A percentile compares a stretch with the other conserved stretches of the same genome.
Evolutionary conservation across 768 basidiomycete genomes (phyloP).

Genomic region (Galerina sulciceps): DNA sequence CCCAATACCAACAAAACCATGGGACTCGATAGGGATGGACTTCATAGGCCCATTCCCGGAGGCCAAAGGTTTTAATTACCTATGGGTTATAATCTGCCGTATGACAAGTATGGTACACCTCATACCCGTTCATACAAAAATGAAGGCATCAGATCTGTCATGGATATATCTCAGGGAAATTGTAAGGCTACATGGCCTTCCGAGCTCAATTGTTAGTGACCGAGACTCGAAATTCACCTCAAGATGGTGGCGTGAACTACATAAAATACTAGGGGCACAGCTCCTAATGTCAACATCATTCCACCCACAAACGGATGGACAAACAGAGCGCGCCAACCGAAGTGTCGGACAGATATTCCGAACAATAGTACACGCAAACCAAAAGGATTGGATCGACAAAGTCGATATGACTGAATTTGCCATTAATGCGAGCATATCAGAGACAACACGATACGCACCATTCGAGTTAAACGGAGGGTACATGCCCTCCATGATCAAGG

Average conservation of each 20-base stretch:
- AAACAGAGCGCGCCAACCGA: conserved; percentile 29
- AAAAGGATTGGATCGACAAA: conserved; percentile 34
- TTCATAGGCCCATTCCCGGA: conserved; percentile 40
- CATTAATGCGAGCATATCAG: conserved; percentile 31
- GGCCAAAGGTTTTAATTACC: conserved; percentile 27
- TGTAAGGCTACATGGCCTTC: conserved; percentile 33
- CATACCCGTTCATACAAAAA: conserved; percentile 27
- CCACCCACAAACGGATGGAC: conserved; percentile 46
- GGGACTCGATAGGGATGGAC: conserved; percentile 43
- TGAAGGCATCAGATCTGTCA: conserved; percentile 29
- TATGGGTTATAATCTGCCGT: conserved; percentile 34
- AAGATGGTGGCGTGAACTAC: conserved; percentile 23
- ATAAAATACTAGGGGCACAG: conserved; percentile 29
- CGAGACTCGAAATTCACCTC: conserved; percentile 28
- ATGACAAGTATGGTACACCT: conserved; percentile 37
- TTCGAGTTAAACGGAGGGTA: conserved; percentile 31
- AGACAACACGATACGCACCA: conserved; percentile 37
- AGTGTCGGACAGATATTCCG: conserved; percentile 35
- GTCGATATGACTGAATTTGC: conserved; percentile 42
- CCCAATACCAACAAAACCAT: conserved; percentile 33
- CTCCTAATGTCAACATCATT: conserved; percentile 40
- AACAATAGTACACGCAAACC: conserved; percentile 23
- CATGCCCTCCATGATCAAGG: conserved; percentile 22
- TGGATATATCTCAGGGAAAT: conserved; percentile 33
- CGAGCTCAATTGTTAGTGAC: conserved; percentile 33